Evolutionary conservation across 495 filamentous ascomycete species (phyloP).

Genomic region (Penicillium crystallinum): DNA sequence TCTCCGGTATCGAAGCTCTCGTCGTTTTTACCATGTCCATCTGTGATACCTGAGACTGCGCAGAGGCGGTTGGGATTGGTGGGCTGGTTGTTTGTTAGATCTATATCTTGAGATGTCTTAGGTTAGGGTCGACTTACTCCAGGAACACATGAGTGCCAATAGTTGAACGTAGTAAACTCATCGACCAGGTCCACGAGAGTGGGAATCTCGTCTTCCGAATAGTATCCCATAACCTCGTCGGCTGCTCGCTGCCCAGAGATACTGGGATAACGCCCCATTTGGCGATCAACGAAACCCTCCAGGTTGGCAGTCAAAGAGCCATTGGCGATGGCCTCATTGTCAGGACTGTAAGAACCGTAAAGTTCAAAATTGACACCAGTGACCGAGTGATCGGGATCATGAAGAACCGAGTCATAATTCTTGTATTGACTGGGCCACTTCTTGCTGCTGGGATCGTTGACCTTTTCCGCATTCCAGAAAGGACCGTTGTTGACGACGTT

Average conservation of each 20-base stretch:
- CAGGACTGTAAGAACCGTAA: constrained; percentile 41
- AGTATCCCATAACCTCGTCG: constrained; percentile 48
- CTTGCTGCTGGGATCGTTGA: constrained; percentile 32
- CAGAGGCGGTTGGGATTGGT: constrained; percentile 50
- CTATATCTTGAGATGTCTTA: neutral
- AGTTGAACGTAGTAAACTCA: constrained; percentile 50
- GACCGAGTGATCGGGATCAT: constrained; percentile 50
- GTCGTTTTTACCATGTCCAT: constrained; percentile 48
- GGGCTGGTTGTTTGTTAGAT: constrained; percentile 27
- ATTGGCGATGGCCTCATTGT: constrained; percentile 35
- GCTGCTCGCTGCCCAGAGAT: constrained; percentile 32
- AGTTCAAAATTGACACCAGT: constrained; percentile 49
- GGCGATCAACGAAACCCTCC: constrained; percentile 47
- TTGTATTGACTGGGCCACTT: constrained; percentile 36
- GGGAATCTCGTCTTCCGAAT: constrained; percentile 45
- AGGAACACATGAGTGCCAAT: constrained; percentile 48
- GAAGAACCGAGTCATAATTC: constrained; percentile 41
- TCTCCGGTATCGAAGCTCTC: constrained; percentile 33
- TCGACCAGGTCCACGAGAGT: constrained; percentile 42
- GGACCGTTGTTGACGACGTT: constrained; percentile 43
- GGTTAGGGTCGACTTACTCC: constrained; percentile 29
- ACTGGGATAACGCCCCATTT: constrained; percentile 28
- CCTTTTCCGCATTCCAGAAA: constrained; percentile 36
- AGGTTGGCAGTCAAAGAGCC: constrained; percentile 31
- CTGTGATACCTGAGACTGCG: constrained; percentile 39